phyloP scores from a whole-genome alignment of 1,139 yeast genomes.

The Saccharomycopsis phalli region DNA sequence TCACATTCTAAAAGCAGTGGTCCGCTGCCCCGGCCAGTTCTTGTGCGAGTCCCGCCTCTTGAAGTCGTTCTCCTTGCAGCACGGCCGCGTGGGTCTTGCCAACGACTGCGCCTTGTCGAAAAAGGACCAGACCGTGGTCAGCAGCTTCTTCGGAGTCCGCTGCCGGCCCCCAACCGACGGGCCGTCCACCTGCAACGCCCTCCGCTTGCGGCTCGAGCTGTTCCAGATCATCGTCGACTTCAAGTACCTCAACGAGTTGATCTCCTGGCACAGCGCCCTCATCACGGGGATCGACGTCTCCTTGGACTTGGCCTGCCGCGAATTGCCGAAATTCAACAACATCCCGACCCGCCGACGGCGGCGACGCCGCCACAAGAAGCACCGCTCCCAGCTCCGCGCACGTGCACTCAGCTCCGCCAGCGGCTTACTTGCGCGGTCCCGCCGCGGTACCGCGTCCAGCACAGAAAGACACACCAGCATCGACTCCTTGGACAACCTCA shows the following conservation, averaged over 20 bases:
- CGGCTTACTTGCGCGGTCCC: slow-evolving; percentile 14
- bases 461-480: slow-evolving; percentile 4
- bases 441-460: slow-evolving; percentile 9
- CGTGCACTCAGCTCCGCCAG: slow-evolving; percentile 16
- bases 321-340: slow-evolving; percentile 58
- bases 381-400: slow-evolving; percentile 3
- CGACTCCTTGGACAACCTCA: background rate
- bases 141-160: slow-evolving; percentile 22
- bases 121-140: slow-evolving; percentile 22
- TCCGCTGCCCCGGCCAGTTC: slow-evolving; percentile 25
- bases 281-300: slow-evolving; percentile 57
- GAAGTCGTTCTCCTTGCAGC: slow-evolving; percentile 58
- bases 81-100: slow-evolving; percentile 62
- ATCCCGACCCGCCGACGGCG: slow-evolving; percentile 63
- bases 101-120: slow-evolving; percentile 45
- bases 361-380: slow-evolving; percentile 22
- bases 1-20: slow-evolving; percentile 25
- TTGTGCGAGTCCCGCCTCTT: slow-evolving; percentile 31
- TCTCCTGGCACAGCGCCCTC: slow-evolving; percentile 56
- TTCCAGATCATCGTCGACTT: slow-evolving; percentile 60
- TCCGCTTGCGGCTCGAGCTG: slow-evolving; percentile 56
- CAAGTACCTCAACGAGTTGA: slow-evolving; percentile 44
- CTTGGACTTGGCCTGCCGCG: slow-evolving; percentile 50
- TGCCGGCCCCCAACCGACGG: slow-evolving; percentile 25
- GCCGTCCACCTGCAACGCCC: slow-evolving; percentile 30